phyloP scores from a whole-genome alignment of 441 rosid species.

The Populus hybrid region DNA sequence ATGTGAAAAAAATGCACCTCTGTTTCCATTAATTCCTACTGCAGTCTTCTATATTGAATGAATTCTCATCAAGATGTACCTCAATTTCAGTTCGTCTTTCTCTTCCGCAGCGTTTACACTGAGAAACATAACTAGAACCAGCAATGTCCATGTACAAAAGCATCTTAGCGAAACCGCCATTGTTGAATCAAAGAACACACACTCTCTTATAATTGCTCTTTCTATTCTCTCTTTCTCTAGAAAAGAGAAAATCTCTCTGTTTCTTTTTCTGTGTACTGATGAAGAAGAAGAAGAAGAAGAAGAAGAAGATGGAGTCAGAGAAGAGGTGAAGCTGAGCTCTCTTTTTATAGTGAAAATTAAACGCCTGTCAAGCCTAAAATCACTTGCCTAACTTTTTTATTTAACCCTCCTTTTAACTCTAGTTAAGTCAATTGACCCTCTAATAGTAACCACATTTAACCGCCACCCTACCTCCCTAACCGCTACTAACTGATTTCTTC shows the following conservation, averaged over 20 bases:
- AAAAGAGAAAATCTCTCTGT: not conserved
- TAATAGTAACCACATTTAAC: slow-evolving; percentile 13
- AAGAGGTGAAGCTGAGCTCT: slow-evolving; percentile 7
- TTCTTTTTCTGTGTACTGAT: not conserved
- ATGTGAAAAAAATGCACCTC: not conserved
- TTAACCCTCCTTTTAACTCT: slow-evolving; percentile 14
- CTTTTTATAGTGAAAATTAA: slow-evolving; percentile 23
- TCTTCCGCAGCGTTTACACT: slow-evolving; percentile 22
- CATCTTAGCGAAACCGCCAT: slow-evolving; percentile 33
- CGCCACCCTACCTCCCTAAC: slow-evolving; percentile 21
- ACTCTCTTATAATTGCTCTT: not conserved
- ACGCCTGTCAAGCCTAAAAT: not conserved
- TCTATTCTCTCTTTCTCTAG: not conserved
- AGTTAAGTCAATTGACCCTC: slow-evolving; percentile 20
- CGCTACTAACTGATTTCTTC: slow-evolving; percentile 28
- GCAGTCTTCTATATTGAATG: not conserved
- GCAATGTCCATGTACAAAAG: slow-evolving; percentile 17
- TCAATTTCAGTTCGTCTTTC: slow-evolving; percentile 24
- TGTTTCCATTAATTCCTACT: not conserved
- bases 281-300: slow-evolving; percentile 11
- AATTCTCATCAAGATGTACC: slow-evolving; percentile 23
- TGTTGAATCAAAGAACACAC: slow-evolving; percentile 5
- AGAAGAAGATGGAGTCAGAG: slow-evolving; percentile 11
- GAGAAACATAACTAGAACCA: slow-evolving; percentile 19
- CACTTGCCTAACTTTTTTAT: slow-evolving; percentile 20